Percentiles rank a stretch among this genome's conserved stretches.
Conservation (phyloP, 805 yeast genomes). For the Kuraishia floccosa region DNA sequence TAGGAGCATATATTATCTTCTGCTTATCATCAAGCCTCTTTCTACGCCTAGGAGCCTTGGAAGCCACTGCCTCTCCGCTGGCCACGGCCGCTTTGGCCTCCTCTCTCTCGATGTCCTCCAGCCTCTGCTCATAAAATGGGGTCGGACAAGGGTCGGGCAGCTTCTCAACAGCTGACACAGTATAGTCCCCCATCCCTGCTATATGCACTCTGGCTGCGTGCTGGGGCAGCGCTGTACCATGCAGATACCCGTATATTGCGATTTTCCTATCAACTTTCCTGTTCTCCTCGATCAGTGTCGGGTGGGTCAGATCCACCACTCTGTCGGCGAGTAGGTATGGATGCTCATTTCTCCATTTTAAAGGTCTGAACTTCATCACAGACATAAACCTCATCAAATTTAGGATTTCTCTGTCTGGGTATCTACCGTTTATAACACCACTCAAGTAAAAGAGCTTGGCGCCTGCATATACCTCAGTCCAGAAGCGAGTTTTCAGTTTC, state of each 20-base stretch:
- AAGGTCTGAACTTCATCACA: conserved; percentile 97
- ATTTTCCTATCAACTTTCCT: conserved; percentile 81
- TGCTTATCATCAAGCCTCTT: conserved; percentile 90
- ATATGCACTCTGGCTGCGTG: conserved; percentile 73
- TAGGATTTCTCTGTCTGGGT: conserved; percentile 92
- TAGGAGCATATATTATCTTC: conserved; percentile 93
- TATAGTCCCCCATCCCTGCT: conserved; percentile 91
- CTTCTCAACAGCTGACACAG: conserved; percentile 68
- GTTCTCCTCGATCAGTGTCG: conserved; percentile 64
- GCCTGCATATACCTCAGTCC: conserved; percentile 99
- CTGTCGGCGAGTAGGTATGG: conserved; percentile 89
- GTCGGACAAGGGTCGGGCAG: conserved; percentile 99
- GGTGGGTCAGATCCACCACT: conserved; percentile 86
- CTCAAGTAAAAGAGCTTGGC: conserved; percentile 91
- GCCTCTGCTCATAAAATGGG: conserved; percentile 78
- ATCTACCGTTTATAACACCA: conserved; percentile 94
- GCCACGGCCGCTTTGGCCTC: conserved; percentile 54
- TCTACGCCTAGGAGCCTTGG: conserved; percentile 51
- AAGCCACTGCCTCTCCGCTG: conserved; percentile 37
- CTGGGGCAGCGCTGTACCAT: conserved; percentile 78
- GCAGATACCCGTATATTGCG: conserved; percentile 88
- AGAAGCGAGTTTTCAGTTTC: conserved; percentile 82
- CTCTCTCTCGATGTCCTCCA: conserved; percentile 75
- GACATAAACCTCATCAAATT: conserved; percentile 87
- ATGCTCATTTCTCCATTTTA: conserved; percentile 98